A percentile compares a stretch with the other conserved stretches of the same genome.
phyloP scores from a whole-genome alignment of 1,139 yeast genomes.

The Saccharomyces hybrid region DNA sequence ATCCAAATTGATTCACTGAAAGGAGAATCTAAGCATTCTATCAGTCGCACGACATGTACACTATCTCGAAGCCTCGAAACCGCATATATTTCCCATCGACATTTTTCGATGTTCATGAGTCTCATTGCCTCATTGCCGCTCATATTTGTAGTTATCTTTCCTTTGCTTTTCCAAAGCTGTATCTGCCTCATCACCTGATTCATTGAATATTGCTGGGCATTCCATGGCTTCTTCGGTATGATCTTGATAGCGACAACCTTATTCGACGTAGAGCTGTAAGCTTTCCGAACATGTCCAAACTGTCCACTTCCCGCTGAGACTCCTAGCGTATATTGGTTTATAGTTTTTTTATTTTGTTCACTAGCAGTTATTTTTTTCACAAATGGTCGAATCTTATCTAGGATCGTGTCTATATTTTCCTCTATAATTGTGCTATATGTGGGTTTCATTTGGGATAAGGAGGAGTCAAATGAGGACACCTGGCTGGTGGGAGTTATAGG shows the following conservation, averaged over 20 bases:
- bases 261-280: conserved; percentile 7
- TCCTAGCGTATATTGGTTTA: conserved; percentile 20
- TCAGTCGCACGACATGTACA: conserved; percentile 17
- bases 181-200: conserved; percentile 28
- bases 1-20: conserved; percentile 26
- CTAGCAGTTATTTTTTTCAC: conserved; percentile 7
- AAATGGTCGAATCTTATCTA: conserved; percentile 6
- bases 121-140: conserved; percentile 23
- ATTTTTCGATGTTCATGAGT: conserved; percentile 26
- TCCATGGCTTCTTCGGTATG: conserved; percentile 24
- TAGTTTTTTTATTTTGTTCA: conserved; percentile 4
- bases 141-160: conserved; percentile 7
- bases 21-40: conserved; percentile 26
- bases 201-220: conserved; percentile 25
- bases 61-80: conserved; percentile 13
- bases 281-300: conserved; percentile 38
- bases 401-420: conserved; percentile 7
- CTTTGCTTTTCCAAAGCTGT: conserved; percentile 19
- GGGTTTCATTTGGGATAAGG: conserved; percentile 7
- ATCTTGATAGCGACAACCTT: conserved; percentile 25
- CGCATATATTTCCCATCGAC: conserved; percentile 30
- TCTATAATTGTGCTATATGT: conserved; percentile 12
- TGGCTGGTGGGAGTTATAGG: conserved; percentile 3
- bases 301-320: conserved; percentile 37
- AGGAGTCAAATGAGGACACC: conserved; percentile 6